Evolutionary conservation across 2,329 filamentous ascomycete genomes (phyloP), one percentile per base, ranked within the genome.

Genomic region (Aspergillus brasiliensis): DNA sequence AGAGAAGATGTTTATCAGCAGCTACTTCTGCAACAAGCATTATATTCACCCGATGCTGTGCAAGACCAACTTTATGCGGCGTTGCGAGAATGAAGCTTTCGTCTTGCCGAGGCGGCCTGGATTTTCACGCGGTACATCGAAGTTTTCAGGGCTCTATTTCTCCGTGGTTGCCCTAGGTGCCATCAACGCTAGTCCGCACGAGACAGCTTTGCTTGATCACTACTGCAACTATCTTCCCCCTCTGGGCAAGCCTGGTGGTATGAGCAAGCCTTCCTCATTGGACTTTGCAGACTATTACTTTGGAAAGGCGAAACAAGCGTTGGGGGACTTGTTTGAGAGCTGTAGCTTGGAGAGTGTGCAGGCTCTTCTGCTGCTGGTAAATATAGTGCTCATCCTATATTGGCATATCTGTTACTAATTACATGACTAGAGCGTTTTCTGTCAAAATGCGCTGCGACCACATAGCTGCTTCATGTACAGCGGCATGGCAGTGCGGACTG

Each of bases 401-500:
- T 11, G 19, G 25, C 31, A 28, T 15, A 3, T 10, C 40, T 38
- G n/a, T n/a, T 53, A 25, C 13, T 34, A 15, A 28, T 49, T 2
- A 25, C 21, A 4, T 51, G 17, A 3, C 11, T 31, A 67, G 65
- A 64, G 60, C 28, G 61, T 73, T 10, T 75, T 71, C 51, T 73
- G 70, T 44, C 73, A 75, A 56, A 71, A 75, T 56, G 71, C 73
- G 5, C 47, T 75, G 21, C 71, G 72, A 27, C 72, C 72, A 8
- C 73, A 76, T 62, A 69, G 68, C 57, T 74, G 72, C 58, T 74
- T 72, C 61, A 71, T 75, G 68, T 73, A 74, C 57, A 74, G 70
- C 56, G 73, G 73, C 3, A 74, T 73, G 70, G 72, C 73, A 51
- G 70, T 71, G 3, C 62, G 73, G 28, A 73, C 72, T 17, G 73